Base-by-base conservation (phyloP, 2,329 filamentous ascomycete species). In the Botrytis galanthina region DNA sequence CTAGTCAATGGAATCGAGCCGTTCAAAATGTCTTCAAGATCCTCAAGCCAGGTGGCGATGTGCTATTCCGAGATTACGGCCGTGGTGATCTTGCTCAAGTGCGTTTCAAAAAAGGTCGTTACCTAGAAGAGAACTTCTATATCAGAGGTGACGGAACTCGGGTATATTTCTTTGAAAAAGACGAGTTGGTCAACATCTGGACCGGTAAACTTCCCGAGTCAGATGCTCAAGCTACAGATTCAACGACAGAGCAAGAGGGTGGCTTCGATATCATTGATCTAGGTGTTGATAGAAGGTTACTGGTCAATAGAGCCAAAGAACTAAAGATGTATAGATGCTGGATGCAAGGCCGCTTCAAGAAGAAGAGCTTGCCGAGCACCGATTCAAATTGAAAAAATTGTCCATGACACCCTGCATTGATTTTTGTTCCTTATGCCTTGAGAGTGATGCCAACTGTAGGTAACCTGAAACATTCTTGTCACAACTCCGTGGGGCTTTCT, bases 301-400 rank as follows among this genome's bases (percentile, higher is more conserved):
- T 99, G 72, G 94, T 99, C 73, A 99, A 99, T 82, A 90, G 96
- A 76, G 93, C 95, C 72, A 89, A 91, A 80, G 92, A 94, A 83
- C 86, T 97, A 67, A 99, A 98, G 84, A 99, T 99, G 96, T 98
- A 98, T 83, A 90, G 96, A 75, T 98, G 95, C 85, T 99, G 96
- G 94, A 89, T 97, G 81, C 93, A 97, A 83, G 93, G 92, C 44
- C 89, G 90, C 6, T 97, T 96, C 82, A 89, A 87, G 79, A 95
- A 95, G 63, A 72, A 73, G 66, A 44, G 37, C 29, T 44, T 57
- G 66, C 35, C 66, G 57, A 37, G 29, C 51, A 42, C 66, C 18
- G 42, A 57, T 44, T 44, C 16, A 69, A 44, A 57, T 5, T 69
- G 57, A 68, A 57, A 20, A 42, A 57, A 22, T 3, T 1, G 22